Evolutionary conservation across 495 filamentous ascomycete genomes (phyloP).

Genomic region (Aspergillus panamensis): DNA sequence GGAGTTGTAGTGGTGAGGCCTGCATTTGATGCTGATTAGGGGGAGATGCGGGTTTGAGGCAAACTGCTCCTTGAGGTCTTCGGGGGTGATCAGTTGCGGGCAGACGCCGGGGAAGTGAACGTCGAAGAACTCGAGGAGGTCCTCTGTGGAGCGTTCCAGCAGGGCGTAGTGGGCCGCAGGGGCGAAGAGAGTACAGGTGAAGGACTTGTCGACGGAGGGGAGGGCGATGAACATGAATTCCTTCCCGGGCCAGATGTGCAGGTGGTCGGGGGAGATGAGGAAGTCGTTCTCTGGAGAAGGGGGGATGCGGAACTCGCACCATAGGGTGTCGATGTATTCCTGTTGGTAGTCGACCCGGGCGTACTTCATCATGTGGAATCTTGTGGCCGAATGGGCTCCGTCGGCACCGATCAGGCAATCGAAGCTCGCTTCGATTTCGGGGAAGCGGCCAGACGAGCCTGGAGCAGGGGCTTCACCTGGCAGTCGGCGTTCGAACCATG

Average conservation of each 20-base stretch:
- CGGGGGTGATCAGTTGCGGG: constrained; percentile 69
- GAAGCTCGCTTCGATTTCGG: constrained; percentile 72
- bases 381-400: constrained; percentile 84
- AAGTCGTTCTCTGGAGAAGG: constrained; percentile 58
- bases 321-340: constrained; percentile 92
- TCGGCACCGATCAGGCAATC: constrained; percentile 96
- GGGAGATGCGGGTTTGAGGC: constrained; percentile 79
- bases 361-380: constrained; percentile 94
- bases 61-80: constrained; percentile 69
- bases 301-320: constrained; percentile 92
- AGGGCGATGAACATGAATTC: constrained; percentile 98
- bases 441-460: constrained; percentile 34
- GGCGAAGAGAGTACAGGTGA: constrained; percentile 93
- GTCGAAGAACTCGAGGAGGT: constrained; percentile 70
- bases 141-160: constrained; percentile 54
- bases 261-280: constrained; percentile 78
- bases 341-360: constrained; percentile 85
- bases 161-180: constrained; percentile 49
- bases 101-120: constrained; percentile 79
- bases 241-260: constrained; percentile 95
- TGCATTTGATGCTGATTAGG: constrained; percentile 87
- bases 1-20: constrained; percentile 73
- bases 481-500: constrained; percentile 74
- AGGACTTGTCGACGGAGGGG: constrained; percentile 80
- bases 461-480: constrained; percentile 33